Conservation (phyloP, 768 basidiomycete species). For the Suillus ampliporus region DNA sequence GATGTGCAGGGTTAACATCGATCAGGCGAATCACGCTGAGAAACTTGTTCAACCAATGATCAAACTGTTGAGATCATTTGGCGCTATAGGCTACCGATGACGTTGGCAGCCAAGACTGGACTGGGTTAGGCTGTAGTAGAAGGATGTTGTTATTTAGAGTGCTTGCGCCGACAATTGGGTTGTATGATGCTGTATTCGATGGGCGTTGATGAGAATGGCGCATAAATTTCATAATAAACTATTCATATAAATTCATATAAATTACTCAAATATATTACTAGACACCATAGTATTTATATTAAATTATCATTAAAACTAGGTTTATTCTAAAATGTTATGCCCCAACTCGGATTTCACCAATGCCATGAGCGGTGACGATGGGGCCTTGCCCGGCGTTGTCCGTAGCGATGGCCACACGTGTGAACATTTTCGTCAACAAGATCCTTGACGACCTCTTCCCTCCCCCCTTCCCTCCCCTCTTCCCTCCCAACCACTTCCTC, state of each 20-base stretch:
- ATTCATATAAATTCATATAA: neutral
- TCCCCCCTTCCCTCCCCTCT: conserved; percentile 43
- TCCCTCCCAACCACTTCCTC: conserved; percentile 41
- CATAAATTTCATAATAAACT: conserved; percentile 8
- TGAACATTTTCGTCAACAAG: conserved; percentile 47
- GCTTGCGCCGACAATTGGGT: conserved; percentile 3
- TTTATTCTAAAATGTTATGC: conserved; percentile 29
- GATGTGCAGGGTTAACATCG: conserved; percentile 4
- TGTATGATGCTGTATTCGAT: conserved; percentile 10
- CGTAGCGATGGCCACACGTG: conserved; percentile 49
- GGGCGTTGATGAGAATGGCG: conserved; percentile 16
- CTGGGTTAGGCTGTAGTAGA: neutral
- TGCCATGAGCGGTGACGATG: conserved; percentile 48
- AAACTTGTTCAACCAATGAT: neutral
- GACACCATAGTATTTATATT: conserved; percentile 4
- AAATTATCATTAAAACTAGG: conserved; percentile 11
- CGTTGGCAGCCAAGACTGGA: neutral
- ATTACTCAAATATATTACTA: neutral
- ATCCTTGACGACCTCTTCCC: conserved; percentile 46
- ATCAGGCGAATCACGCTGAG: conserved; percentile 14
- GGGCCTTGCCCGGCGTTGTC: conserved; percentile 49
- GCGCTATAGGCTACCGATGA: neutral
- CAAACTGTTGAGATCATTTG: neutral
- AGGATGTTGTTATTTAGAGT: conserved; percentile 1
- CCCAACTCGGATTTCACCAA: conserved; percentile 40